Evolutionary conservation across 768 basidiomycete genomes (phyloP).

Genomic region (Symmetrospora coprosmae): DNA sequence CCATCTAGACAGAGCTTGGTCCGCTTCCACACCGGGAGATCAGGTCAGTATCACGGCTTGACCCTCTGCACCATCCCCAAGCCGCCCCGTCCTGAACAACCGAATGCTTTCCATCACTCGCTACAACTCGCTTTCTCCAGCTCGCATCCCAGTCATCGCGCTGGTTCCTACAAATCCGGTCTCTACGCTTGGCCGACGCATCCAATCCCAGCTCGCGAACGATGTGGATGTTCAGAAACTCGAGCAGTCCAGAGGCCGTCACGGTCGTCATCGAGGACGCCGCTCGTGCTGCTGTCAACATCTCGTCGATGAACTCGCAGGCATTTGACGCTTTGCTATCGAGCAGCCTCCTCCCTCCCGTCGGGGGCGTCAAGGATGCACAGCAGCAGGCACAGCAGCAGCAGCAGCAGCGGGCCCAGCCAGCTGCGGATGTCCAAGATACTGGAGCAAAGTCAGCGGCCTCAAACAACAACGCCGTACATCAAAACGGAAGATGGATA

Average conservation of each 20-base stretch:
- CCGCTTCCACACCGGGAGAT: too few relatives aligned
- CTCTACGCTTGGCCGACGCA: conserved; percentile 1
- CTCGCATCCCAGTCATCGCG: too few relatives aligned
- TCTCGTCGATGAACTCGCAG: background rate
- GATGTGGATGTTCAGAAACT: conserved; percentile 9
- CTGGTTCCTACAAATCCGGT: conserved; percentile 3
- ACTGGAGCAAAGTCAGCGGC: too few relatives aligned
- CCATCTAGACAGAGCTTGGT: too few relatives aligned
- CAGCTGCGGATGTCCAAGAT: too few relatives aligned
- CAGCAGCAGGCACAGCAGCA: background rate
- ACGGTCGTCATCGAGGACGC: conserved; percentile 11
- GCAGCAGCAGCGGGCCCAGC: background rate
- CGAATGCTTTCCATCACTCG: too few relatives aligned
- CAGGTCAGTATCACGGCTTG: too few relatives aligned
- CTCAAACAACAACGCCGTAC: too few relatives aligned
- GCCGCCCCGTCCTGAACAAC: too few relatives aligned
- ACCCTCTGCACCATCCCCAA: too few relatives aligned
- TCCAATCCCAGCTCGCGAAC: background rate
- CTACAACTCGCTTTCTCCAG: too few relatives aligned
- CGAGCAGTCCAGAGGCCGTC: background rate
- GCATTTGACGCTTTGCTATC: conserved; percentile 1
- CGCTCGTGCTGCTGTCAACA: conserved; percentile 6
- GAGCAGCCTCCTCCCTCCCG: background rate
- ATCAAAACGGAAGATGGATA: background rate
- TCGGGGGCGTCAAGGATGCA: background rate